phyloP scores from a whole-genome alignment of 495 filamentous ascomycete genomes.

The Hypoxylon trugodes region DNA sequence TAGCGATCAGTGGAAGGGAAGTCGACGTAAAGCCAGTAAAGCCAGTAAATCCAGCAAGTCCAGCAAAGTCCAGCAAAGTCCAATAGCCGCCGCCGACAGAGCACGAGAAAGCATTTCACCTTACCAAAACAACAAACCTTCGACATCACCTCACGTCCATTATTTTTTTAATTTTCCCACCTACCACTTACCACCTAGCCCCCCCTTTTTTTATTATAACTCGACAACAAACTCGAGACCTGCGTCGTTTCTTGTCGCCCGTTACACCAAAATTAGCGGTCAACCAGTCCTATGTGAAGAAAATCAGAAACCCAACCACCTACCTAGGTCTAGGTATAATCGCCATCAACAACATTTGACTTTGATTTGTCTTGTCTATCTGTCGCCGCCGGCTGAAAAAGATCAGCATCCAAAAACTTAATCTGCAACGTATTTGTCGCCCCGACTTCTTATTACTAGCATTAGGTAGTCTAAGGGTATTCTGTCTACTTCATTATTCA shows the following conservation, averaged over 20 bases:
- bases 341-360: conserved; percentile 31
- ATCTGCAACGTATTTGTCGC: conserved; percentile 32
- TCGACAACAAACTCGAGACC: background rate
- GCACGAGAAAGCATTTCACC: conserved; percentile 28
- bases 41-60: too few relatives aligned
- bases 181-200: background rate
- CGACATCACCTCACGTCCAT: conserved; percentile 1
- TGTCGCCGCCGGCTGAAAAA: conserved; percentile 29
- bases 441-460: conserved; percentile 14
- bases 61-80: too few relatives aligned
- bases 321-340: too few relatives aligned
- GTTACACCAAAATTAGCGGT: conserved; percentile 37
- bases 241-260: conserved; percentile 10
- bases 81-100: conserved; percentile 34
- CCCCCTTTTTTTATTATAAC: too few relatives aligned
- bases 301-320: conserved; percentile 43
- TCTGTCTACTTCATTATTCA: too few relatives aligned
- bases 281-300: conserved; percentile 41
- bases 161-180: background rate
- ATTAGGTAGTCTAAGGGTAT: too few relatives aligned
- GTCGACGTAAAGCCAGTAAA: too few relatives aligned
- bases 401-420: conserved; percentile 31
- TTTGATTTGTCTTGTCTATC: conserved; percentile 29
- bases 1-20: too few relatives aligned
- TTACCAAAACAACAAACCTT: conserved; percentile 1